These are phyloP conservation scores for Fusarium pseudoanthophilum DNA, from an alignment of 2,329 filamentous ascomycete species.

Conservation along the genomic window DNA sequence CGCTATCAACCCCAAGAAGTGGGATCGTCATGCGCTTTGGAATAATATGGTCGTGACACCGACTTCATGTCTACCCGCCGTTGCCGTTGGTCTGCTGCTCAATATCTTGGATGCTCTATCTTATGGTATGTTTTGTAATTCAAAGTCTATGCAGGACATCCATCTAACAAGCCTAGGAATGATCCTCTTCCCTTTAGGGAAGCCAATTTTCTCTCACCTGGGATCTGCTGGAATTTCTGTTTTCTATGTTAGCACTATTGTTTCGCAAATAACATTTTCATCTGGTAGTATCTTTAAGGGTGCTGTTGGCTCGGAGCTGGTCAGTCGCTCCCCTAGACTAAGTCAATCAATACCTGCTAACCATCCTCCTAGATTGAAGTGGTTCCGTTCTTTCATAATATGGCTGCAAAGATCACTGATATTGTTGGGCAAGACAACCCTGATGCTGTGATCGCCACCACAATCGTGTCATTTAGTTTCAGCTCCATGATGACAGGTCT, in stretches of 20 bases:
- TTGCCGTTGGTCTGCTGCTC: slow-evolving; percentile 86
- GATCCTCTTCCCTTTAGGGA: slow-evolving; percentile 93
- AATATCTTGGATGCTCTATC: slow-evolving; percentile 96
- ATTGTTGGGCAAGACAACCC: slow-evolving; percentile 82
- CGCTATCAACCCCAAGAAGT: slow-evolving; percentile 72
- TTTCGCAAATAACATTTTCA: slow-evolving; percentile 92
- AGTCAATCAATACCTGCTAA: not conserved
- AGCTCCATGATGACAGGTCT: slow-evolving; percentile 91
- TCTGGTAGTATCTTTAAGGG: slow-evolving; percentile 88
- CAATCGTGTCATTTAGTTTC: slow-evolving; percentile 88
- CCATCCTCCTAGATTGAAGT: slow-evolving; percentile 80
- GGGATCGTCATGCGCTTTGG: slow-evolving; percentile 76
- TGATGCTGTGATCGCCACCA: slow-evolving; percentile 90
- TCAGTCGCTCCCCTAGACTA: slow-evolving; percentile 51
- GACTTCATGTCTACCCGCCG: slow-evolving; percentile 79
- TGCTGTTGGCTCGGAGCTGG: slow-evolving; percentile 93
- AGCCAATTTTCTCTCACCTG: slow-evolving; percentile 83
- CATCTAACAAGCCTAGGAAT: slow-evolving; percentile 65
- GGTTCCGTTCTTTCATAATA: slow-evolving; percentile 98
- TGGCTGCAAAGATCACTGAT: slow-evolving; percentile 88
- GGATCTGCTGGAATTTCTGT: slow-evolving; percentile 97
- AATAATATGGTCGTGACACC: slow-evolving; percentile 73
- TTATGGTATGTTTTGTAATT: slow-evolving; percentile 69
- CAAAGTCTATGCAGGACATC: not conserved
- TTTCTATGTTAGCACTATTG: slow-evolving; percentile 97